phyloP scores from a whole-genome alignment of 2,329 filamentous ascomycete species.

The Myriosclerotinia curreyana region DNA sequence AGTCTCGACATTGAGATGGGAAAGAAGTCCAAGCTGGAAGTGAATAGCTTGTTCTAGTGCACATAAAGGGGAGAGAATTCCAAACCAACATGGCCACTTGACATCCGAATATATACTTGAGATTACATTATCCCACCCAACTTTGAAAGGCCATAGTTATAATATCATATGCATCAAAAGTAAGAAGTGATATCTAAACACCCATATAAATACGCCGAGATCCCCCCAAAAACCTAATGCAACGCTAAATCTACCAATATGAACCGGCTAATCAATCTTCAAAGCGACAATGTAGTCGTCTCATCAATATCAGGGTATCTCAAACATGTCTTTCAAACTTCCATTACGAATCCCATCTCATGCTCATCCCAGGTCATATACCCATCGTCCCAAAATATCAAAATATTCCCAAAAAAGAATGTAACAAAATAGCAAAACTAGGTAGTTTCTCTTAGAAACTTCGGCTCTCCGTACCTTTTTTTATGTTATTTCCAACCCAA shows the following conservation, averaged over 20 bases:
- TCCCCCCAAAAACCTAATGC: background rate
- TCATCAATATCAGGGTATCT: conserved; percentile 16
- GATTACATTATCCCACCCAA: background rate
- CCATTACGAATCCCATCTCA: background rate
- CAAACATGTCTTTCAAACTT: background rate
- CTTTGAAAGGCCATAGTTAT: background rate
- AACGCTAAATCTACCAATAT: background rate
- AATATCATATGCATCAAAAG: background rate
- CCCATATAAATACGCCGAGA: background rate
- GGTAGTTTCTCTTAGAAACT: background rate
- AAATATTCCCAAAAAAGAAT: background rate
- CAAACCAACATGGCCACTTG: background rate
- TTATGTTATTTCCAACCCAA: conserved; percentile 5
- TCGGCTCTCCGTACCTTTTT: conserved; percentile 1
- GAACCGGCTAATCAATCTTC: background rate
- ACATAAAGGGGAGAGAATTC: background rate
- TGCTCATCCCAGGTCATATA: background rate
- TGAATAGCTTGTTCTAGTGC: background rate
- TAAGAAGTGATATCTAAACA: background rate
- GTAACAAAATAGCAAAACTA: background rate
- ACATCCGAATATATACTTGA: background rate
- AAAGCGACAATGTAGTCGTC: conserved; percentile 2
- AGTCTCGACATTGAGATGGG: background rate
- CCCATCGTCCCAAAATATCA: background rate
- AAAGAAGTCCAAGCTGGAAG: background rate